These are phyloP conservation scores for Spathaspora hagerdaliae DNA, from an alignment of 805 yeast genomes.

Conservation along the genomic window DNA sequence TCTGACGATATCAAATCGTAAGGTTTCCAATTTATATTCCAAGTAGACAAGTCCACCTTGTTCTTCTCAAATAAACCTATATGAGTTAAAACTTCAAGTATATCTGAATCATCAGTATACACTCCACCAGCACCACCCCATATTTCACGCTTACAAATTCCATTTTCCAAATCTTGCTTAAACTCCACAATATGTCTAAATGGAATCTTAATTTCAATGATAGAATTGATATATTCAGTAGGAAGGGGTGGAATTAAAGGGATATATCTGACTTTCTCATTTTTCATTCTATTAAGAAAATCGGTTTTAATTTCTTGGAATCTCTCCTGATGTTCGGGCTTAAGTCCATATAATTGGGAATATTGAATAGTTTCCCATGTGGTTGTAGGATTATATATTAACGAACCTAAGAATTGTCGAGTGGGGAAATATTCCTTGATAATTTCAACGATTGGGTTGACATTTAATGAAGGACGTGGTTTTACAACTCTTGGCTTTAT, in stretches of 20 bases:
- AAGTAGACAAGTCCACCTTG: conserved; percentile 16
- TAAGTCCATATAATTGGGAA: conserved; percentile 26
- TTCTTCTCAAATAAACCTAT: conserved; percentile 55
- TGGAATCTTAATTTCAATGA: conserved; percentile 59
- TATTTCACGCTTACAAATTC: conserved; percentile 35
- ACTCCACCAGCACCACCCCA: conserved; percentile 85
- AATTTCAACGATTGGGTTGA: conserved; percentile 16
- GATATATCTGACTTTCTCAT: conserved; percentile 22
- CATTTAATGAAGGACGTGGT: conserved; percentile 8
- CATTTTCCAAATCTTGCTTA: conserved; percentile 40
- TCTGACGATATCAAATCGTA: conserved; percentile 24
- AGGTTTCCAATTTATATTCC: conserved; percentile 28
- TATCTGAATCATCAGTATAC: conserved; percentile 91
- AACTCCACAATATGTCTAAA: conserved; percentile 34
- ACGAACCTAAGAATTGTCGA: conserved; percentile 45
- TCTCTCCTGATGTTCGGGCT: conserved; percentile 25
- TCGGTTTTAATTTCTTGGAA: conserved; percentile 24
- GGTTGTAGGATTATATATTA: conserved; percentile 56
- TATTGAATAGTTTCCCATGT: conserved; percentile 41
- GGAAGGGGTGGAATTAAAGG: conserved; percentile 38
- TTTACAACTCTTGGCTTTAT: too few species aligned
- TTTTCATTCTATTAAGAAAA: conserved; percentile 21
- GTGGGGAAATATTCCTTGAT: conserved; percentile 24
- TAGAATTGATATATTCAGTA: conserved; percentile 30
- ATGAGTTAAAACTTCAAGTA: conserved; percentile 71